phyloP scores from a whole-genome alignment of 176 grass and related monocot genomes.

The Chrysopogon serrulatus region DNA sequence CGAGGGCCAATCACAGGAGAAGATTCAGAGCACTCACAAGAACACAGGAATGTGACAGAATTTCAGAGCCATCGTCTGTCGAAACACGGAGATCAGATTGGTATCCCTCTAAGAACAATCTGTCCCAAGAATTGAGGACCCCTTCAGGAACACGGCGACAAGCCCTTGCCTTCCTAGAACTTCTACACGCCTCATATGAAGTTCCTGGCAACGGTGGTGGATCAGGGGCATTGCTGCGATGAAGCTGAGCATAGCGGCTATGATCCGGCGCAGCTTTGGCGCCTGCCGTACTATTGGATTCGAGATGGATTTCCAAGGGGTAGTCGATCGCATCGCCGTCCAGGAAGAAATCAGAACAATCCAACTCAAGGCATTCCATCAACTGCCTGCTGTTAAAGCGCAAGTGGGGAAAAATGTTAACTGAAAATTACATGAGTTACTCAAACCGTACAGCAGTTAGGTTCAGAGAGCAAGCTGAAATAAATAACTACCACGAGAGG shows the following conservation, averaged over 20 bases:
- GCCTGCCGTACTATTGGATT: not conserved
- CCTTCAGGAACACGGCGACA: not conserved
- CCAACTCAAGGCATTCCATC: constrained; percentile 40
- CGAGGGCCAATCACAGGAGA: not conserved
- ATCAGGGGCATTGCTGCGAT: not conserved
- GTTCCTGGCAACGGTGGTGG: constrained; percentile 41
- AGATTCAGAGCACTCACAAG: constrained; percentile 25
- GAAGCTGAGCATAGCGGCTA: not conserved
- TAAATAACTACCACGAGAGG: not conserved
- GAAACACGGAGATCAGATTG: constrained; percentile 36
- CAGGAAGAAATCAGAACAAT: constrained; percentile 20
- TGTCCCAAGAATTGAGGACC: constrained; percentile 28
- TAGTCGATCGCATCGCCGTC: not conserved
- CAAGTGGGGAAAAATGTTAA: not conserved
- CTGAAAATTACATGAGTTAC: not conserved
- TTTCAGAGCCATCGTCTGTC: constrained; percentile 23
- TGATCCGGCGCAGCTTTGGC: not conserved
- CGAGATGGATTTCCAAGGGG: constrained; percentile 15
- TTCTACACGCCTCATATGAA: constrained; percentile 2
- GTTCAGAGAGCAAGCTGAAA: not conserved
- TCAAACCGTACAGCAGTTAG: not conserved
- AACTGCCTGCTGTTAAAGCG: not conserved
- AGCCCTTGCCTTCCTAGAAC: not conserved
- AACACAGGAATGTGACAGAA: constrained; percentile 44
- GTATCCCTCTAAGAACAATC: constrained; percentile 39